These are phyloP conservation scores for Alectoria sarmentosa DNA, from an alignment of 495 filamentous ascomycete species.

Conservation along the genomic window DNA sequence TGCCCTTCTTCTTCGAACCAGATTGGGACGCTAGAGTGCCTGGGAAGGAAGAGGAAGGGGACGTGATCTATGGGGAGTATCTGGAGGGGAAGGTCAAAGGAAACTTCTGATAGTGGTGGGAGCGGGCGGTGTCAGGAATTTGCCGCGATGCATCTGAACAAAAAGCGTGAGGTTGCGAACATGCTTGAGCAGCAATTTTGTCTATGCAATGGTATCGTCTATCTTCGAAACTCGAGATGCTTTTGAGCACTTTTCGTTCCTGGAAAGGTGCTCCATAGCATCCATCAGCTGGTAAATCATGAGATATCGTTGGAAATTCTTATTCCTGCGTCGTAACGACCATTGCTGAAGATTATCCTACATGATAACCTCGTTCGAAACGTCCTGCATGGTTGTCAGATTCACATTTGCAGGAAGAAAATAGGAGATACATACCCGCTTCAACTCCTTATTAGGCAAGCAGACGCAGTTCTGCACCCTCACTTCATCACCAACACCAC, in stretches of 20 bases:
- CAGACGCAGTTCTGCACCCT: slow-evolving; percentile 98
- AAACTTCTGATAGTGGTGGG: slow-evolving; percentile 15
- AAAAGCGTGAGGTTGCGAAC: background rate
- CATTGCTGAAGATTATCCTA: slow-evolving; percentile 35
- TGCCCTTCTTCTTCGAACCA: slow-evolving; percentile 41
- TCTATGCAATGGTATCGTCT: background rate
- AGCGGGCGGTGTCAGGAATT: background rate
- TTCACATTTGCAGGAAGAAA: background rate
- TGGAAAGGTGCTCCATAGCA: background rate
- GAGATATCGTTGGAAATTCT: background rate
- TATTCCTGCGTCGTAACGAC: background rate
- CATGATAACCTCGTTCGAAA: slow-evolving; percentile 96
- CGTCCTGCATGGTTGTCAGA: slow-evolving; percentile 50
- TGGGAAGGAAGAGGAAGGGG: slow-evolving; percentile 8
- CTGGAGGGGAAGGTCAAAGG: slow-evolving; percentile 19
- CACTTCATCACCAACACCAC: slow-evolving; percentile 88
- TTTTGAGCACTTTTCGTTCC: background rate
- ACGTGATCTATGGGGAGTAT: slow-evolving; percentile 21
- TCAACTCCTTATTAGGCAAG: slow-evolving; percentile 96
- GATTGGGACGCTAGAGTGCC: slow-evolving; percentile 29
- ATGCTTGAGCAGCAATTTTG: background rate
- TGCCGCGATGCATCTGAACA: background rate
- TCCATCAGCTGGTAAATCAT: background rate
- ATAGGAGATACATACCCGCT: slow-evolving; percentile 62
- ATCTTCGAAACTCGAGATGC: background rate